Evolutionary conservation across 2,329 filamentous ascomycete species (phyloP).

Genomic region (Malbranchea zuffiana): DNA sequence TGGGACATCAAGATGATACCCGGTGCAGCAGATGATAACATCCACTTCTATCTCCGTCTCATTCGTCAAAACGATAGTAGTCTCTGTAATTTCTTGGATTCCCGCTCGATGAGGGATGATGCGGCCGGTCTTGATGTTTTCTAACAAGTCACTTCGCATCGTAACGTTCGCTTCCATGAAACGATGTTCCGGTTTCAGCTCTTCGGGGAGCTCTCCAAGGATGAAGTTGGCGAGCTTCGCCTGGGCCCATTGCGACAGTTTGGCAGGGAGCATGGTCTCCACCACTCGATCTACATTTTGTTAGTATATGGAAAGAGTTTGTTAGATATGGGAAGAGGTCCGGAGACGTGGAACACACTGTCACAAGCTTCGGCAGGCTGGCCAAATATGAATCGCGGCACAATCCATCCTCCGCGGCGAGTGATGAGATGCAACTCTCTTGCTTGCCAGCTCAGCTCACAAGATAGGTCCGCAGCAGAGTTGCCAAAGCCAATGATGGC

Average conservation of each 20-base stretch:
- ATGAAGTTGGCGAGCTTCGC: conserved; percentile 23
- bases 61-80: conserved; percentile 21
- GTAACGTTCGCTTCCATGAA: conserved; percentile 29
- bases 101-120: conserved; percentile 26
- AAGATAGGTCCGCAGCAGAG: conserved; percentile 32
- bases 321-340: too few relatives aligned
- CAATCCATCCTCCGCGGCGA: conserved; percentile 30
- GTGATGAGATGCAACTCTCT: conserved; percentile 30
- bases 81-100: conserved; percentile 23
- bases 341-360: conserved; percentile 26
- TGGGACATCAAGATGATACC: conserved; percentile 20
- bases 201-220: conserved; percentile 23
- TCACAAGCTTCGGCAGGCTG: conserved; percentile 29
- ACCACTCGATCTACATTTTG: conserved; percentile 14
- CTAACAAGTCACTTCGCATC: conserved; percentile 25
- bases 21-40: conserved; percentile 27
- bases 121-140: conserved; percentile 24
- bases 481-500: conserved; percentile 31
- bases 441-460: conserved; percentile 27
- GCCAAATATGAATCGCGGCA: conserved; percentile 31
- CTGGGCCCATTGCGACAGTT: conserved; percentile 23
- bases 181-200: conserved; percentile 26
- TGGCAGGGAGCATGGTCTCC: conserved; percentile 14
- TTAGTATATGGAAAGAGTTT: conserved; percentile 22
- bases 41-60: conserved; percentile 24